Percentiles rank a stretch among this genome's conserved stretches.
phyloP scores from a whole-genome alignment of 257 asterid species.

The Nicotiana undulata region DNA sequence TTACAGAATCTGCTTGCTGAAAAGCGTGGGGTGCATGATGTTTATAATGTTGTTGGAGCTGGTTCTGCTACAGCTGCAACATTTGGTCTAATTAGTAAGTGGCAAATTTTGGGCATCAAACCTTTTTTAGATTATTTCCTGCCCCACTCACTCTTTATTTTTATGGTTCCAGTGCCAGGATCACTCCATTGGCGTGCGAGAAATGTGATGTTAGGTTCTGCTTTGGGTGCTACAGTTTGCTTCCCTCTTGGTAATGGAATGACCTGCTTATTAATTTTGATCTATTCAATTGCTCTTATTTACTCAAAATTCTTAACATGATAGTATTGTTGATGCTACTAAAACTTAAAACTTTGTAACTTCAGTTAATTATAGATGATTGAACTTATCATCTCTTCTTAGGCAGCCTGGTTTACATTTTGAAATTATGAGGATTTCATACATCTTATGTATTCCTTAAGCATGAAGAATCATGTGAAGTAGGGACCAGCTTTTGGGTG shows the following conservation, averaged over 20 bases:
- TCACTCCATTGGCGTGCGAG: slow-evolving; percentile 80
- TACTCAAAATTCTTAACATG: background rate
- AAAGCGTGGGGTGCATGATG: slow-evolving; percentile 83
- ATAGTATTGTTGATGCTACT: background rate
- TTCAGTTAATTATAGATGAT: background rate
- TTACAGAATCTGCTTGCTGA: slow-evolving; percentile 83
- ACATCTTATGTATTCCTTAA: background rate
- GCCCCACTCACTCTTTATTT: background rate
- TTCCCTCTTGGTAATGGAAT: slow-evolving; percentile 73
- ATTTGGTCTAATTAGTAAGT: slow-evolving; percentile 82
- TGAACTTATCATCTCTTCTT: background rate
- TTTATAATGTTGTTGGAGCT: slow-evolving; percentile 83
- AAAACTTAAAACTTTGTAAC: background rate
- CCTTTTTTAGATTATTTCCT: slow-evolving; percentile 3
- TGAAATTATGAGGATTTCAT: background rate
- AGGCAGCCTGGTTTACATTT: background rate
- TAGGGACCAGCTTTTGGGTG: background rate
- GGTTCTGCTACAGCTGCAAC: slow-evolving; percentile 96
- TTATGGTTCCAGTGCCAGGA: slow-evolving; percentile 75
- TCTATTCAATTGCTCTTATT: background rate
- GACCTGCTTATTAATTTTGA: background rate
- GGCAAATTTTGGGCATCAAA: background rate
- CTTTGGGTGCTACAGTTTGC: slow-evolving; percentile 83
- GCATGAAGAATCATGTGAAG: background rate
- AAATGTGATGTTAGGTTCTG: slow-evolving; percentile 82